Percentiles rank a stretch among this genome's conserved stretches.
These are phyloP conservation scores for Inonotus hispidus DNA, from an alignment of 1,284 basidiomycete genomes.

Conservation along the genomic window DNA sequence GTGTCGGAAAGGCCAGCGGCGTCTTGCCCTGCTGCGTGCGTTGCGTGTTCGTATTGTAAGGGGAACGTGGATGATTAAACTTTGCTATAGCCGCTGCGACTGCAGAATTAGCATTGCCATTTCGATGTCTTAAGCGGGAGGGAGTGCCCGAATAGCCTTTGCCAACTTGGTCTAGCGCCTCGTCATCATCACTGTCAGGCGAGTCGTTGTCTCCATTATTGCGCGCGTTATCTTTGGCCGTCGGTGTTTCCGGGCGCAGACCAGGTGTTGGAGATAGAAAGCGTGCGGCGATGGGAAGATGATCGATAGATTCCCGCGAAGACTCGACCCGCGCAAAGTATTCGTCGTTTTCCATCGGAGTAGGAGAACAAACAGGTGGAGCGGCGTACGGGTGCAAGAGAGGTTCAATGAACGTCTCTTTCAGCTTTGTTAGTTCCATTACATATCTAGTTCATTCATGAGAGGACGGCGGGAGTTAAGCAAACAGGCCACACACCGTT, in stretches of 20 bases:
- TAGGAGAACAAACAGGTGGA: conserved; percentile 49
- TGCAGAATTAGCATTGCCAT: conserved; percentile 11
- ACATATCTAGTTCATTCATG: conserved; percentile 71
- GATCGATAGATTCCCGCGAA: conserved; percentile 62
- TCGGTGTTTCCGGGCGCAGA: conserved; percentile 45
- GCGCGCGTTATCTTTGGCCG: conserved; percentile 33
- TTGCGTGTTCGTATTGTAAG: conserved; percentile 55
- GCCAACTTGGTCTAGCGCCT: conserved; percentile 48
- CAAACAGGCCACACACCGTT: conserved; percentile 56
- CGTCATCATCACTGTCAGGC: conserved; percentile 64
- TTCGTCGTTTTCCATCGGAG: conserved; percentile 60
- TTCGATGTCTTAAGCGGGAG: conserved; percentile 22
- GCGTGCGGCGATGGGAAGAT: conserved; percentile 86
- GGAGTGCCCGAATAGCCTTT: conserved; percentile 37
- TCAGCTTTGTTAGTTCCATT: conserved; percentile 82
- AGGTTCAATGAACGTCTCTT: conserved; percentile 88
- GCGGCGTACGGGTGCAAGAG: conserved; percentile 79
- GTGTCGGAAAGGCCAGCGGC: conserved; percentile 66
- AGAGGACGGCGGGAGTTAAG: conserved; percentile 17
- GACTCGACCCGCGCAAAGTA: conserved; percentile 51
- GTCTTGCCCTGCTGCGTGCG: conserved; percentile 38
- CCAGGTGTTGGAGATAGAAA: conserved; percentile 76
- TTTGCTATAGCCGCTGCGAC: conserved; percentile 36
- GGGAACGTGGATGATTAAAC: conserved; percentile 68
- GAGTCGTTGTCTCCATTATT: conserved; percentile 70